Evolutionary conservation across 495 filamentous ascomycete species (phyloP).

Genomic region (Platismatia glauca): DNA sequence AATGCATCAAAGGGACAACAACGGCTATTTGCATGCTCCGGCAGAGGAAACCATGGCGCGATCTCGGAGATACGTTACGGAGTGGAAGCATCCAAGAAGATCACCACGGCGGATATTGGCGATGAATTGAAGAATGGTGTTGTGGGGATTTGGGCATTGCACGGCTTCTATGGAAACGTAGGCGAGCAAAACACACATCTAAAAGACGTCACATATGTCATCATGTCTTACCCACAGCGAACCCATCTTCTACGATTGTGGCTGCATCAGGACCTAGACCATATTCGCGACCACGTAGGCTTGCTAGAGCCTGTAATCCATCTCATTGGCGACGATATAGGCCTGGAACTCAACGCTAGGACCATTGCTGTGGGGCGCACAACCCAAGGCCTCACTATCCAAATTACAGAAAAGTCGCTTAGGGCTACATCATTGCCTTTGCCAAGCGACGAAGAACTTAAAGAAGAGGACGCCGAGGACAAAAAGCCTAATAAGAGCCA

Average conservation of each 20-base stretch:
- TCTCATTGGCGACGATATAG: conserved; percentile 21
- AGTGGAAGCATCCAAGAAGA: conserved; percentile 50
- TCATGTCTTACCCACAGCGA: conserved; percentile 12
- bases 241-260: conserved; percentile 10
- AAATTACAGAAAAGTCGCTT: conserved; percentile 39
- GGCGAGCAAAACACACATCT: neutral
- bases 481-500: neutral
- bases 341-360: conserved; percentile 40
- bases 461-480: conserved; percentile 3
- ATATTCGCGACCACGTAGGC: neutral
- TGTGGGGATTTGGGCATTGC: conserved; percentile 38
- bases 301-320: neutral
- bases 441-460: neutral
- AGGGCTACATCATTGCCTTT: neutral
- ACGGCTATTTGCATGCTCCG: conserved; percentile 51
- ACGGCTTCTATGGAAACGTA: conserved; percentile 1
- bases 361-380: conserved; percentile 49
- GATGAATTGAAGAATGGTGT: conserved; percentile 38
- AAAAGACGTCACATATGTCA: conserved; percentile 18
- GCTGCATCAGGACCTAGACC: neutral
- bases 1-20: conserved; percentile 25
- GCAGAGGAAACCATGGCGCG: conserved; percentile 48
- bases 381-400: conserved; percentile 36
- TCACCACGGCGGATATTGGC: conserved; percentile 33
- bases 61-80: conserved; percentile 66